Evolutionary conservation across 2,329 filamentous ascomycete species (phyloP).

Genomic region (Clathrospora elynae): DNA sequence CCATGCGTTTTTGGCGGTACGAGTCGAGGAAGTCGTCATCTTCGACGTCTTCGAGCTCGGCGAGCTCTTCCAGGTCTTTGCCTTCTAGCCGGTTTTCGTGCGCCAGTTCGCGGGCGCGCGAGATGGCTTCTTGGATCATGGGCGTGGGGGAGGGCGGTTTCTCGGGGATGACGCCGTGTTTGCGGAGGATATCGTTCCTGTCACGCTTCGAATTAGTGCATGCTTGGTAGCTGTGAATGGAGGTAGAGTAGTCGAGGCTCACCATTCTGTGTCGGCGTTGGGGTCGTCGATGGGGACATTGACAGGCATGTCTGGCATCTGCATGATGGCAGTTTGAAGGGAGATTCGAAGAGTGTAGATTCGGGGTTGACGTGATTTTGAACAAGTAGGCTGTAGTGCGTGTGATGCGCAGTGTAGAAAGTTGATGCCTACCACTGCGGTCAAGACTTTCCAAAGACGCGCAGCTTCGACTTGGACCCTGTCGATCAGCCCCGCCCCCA

Average conservation of each 20-base stretch:
- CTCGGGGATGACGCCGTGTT: constrained; percentile 96
- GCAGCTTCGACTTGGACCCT: constrained; percentile 22
- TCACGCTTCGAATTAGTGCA: neutral
- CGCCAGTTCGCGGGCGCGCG: constrained; percentile 79
- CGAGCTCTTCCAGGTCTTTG: constrained; percentile 91
- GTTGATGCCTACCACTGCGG: constrained; percentile 19
- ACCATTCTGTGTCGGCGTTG: constrained; percentile 99
- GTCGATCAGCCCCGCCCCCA: constrained; percentile 33
- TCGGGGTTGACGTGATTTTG: no score
- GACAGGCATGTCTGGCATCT: constrained; percentile 61
- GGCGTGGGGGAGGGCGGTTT: constrained; percentile 95
- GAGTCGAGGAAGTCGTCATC: constrained; percentile 88
- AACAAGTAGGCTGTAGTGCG: no score
- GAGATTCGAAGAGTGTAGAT: no score
- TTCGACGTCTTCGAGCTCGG: constrained; percentile 92
- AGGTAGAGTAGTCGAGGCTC: constrained; percentile 1
- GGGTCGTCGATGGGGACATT: constrained; percentile 91
- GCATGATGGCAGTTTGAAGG: constrained; percentile 28
- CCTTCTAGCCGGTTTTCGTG: constrained; percentile 93
- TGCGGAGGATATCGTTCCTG: constrained; percentile 98
- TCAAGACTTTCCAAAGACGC: constrained; percentile 20
- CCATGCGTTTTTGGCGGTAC: constrained; percentile 84
- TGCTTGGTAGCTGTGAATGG: neutral
- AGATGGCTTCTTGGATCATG: constrained; percentile 91
- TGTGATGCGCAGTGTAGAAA: no score